phyloP scores from a whole-genome alignment of 768 basidiomycete species.

The Myochromella boudieri region DNA sequence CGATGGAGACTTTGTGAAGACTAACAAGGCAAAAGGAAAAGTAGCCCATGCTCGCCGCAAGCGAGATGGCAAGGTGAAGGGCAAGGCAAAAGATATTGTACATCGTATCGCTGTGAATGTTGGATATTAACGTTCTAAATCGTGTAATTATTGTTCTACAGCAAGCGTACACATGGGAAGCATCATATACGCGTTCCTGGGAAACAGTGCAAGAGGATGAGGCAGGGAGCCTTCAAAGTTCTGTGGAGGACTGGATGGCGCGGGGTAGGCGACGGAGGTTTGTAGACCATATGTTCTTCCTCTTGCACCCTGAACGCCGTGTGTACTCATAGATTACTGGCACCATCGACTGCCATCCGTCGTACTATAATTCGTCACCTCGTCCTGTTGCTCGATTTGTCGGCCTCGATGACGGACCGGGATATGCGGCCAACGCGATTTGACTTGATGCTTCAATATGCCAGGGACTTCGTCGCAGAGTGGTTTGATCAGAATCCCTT shows the following conservation, averaged over 20 bases:
- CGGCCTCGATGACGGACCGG: slow-evolving; percentile 88
- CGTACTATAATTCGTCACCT: slow-evolving; percentile 96
- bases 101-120: slow-evolving; percentile 9
- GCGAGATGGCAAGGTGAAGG: slow-evolving; percentile 37
- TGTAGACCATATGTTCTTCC: slow-evolving; percentile 17
- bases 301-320: slow-evolving; percentile 1
- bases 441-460: slow-evolving; percentile 86
- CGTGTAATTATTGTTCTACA: slow-evolving; percentile 23
- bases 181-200: slow-evolving; percentile 92
- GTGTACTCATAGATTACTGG: slow-evolving; percentile 55
- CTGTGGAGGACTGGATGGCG: slow-evolving; percentile 88
- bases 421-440: slow-evolving; percentile 96
- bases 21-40: slow-evolving; percentile 52
- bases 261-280: slow-evolving; percentile 82
- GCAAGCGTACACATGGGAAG: slow-evolving; percentile 96
- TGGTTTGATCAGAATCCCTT: slow-evolving; percentile 99
- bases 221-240: slow-evolving; percentile 83
- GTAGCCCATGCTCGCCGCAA: slow-evolving; percentile 16
- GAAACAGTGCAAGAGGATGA: slow-evolving; percentile 98
- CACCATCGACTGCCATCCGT: slow-evolving; percentile 84
- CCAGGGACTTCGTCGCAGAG: slow-evolving; percentile 88
- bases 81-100: slow-evolving; percentile 54
- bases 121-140: slow-evolving; percentile 4
- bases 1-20: slow-evolving; percentile 37
- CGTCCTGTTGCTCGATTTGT: slow-evolving; percentile 89